Conservation (phyloP, 1,284 basidiomycete genomes). For the Puccinia triticina region DNA sequence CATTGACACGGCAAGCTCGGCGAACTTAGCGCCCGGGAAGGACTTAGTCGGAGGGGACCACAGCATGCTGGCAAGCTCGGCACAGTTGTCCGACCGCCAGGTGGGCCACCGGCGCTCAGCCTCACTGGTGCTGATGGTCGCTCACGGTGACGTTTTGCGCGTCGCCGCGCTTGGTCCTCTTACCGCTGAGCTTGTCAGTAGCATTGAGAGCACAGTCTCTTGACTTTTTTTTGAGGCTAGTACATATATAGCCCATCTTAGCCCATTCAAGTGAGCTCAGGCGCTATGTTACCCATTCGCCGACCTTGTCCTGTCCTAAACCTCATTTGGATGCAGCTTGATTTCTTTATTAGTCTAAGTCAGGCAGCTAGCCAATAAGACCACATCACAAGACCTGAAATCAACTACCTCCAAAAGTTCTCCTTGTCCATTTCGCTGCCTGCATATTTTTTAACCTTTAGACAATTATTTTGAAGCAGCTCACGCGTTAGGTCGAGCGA, state of each 20-base stretch:
- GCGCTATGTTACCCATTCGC: background rate
- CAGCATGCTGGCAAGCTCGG: background rate
- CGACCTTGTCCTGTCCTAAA: background rate
- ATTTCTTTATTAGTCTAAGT: background rate
- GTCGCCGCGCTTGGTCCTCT: constrained; percentile 10
- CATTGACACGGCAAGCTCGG: background rate
- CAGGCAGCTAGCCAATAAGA: background rate
- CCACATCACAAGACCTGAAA: background rate
- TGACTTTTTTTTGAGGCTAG: background rate
- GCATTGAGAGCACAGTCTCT: constrained; percentile 14
- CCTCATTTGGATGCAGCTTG: background rate
- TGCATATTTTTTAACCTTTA: background rate
- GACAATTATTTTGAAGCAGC: background rate
- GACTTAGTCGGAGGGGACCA: too few relatives aligned
- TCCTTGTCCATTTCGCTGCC: background rate
- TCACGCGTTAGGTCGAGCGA: background rate
- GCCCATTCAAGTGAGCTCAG: background rate
- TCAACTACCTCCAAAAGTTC: background rate
- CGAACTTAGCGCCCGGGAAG: too few relatives aligned
- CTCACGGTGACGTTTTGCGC: background rate
- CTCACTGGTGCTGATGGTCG: background rate
- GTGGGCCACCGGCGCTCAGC: background rate
- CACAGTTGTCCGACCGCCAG: background rate
- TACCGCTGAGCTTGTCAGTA: background rate
- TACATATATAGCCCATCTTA: too few relatives aligned